Base-by-base conservation (phyloP, 139 green algal genomes). In the Auxenochlorella pyrenoidosa region DNA sequence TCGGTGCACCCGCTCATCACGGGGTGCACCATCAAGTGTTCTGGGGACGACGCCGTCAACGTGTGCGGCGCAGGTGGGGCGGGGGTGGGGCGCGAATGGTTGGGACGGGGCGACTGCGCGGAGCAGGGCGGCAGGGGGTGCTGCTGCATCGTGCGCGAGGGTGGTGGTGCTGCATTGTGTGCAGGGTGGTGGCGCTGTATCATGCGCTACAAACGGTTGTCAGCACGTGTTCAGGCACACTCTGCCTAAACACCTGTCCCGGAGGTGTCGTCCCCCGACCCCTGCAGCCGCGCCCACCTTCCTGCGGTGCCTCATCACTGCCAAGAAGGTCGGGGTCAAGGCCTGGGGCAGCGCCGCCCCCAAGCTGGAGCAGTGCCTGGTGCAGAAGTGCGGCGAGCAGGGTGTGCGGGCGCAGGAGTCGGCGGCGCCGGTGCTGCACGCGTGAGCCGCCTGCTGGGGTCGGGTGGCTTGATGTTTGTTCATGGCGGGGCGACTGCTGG, bases 41-140 rank as follows among this genome's bases (percentile, higher is more conserved):
- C 75, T 38, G 94, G 93, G 18, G 92, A 94, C 83, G 89, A 95
- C 76, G 91, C 77, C 10, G 44, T 95, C 15, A 90, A 92, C 83
- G 71, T 91, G 13, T 54, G n/a, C 2, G 91, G 89, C 26, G 32
- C 44, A n/a, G 79, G 83, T 87, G 68, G 47, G 47, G 47, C 10
- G 47, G 47, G 47, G 47, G 47, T 54, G 47, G 47, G 47, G n/a
- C n/a, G n/a, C n/a, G n/a, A n/a, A n/a, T n/a, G n/a, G 47, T 54
- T 72, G 22, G 24, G n/a, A 24, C 26, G 24, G 22, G 65, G 26
- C 26, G 26, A 36, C 26, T n/a, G 8, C 26, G 24, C n/a, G 8
- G 8, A 72, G 24, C 65, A 34, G 8, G 34, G 26, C 5, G 47
- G 47, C 47, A 54, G 47, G 47, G 10, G 47, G 65, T n/a, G n/a